Evolutionary conservation across 306 rosid genomes (phyloP).

Genomic region (Sicyos baderoa): DNA sequence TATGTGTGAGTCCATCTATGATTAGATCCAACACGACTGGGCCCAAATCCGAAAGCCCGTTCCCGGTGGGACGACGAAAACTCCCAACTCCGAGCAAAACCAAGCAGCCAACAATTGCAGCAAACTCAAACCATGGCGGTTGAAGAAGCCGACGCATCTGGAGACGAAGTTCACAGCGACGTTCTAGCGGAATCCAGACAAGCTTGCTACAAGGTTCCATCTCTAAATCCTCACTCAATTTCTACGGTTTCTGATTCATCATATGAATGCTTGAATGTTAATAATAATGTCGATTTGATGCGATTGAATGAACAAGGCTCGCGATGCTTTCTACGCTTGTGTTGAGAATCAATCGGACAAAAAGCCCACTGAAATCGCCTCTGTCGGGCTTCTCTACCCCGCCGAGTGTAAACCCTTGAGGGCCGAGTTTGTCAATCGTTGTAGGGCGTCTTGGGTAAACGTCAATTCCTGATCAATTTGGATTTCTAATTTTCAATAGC

Average conservation of each 20-base stretch:
- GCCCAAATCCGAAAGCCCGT: constrained; percentile 1
- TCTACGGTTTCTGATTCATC: background rate
- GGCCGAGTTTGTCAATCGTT: constrained; percentile 50
- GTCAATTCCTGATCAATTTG: background rate
- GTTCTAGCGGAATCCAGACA: constrained; percentile 64
- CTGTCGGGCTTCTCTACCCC: constrained; percentile 76
- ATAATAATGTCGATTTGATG: constrained; percentile 18
- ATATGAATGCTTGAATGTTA: background rate
- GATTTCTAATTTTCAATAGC: too few relatives aligned
- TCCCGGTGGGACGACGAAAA: background rate
- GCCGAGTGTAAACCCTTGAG: constrained; percentile 53
- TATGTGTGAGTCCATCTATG: too few relatives aligned
- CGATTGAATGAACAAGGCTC: constrained; percentile 41
- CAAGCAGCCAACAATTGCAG: background rate
- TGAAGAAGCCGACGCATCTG: constrained; percentile 46
- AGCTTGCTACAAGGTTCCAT: constrained; percentile 66
- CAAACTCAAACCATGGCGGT: constrained; percentile 37
- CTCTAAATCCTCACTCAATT: background rate
- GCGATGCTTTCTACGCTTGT: constrained; percentile 82
- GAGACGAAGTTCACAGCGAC: constrained; percentile 48
- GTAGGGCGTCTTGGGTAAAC: constrained; percentile 85
- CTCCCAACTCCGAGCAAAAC: background rate
- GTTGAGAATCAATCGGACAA: constrained; percentile 62
- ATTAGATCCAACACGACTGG: background rate
- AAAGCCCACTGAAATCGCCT: constrained; percentile 78